Percentiles rank a stretch among this genome's conserved stretches.
Conservation (phyloP, 106 monocot genomes). For the Dendrobium huoshanense region DNA sequence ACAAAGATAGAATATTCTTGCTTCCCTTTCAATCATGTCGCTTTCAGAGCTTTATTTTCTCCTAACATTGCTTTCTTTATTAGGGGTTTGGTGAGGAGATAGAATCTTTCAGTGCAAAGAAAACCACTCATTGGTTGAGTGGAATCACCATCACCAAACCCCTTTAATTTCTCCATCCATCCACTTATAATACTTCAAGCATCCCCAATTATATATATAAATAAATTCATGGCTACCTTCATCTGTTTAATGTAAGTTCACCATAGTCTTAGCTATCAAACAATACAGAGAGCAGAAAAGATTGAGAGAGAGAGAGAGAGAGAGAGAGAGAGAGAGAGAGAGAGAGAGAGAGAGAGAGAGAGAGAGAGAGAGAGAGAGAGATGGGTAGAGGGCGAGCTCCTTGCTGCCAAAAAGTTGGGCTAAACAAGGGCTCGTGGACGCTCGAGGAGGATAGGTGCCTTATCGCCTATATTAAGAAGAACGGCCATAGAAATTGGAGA, state of each 20-base stretch:
- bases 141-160: not conserved
- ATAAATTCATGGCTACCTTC: not conserved
- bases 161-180: slow-evolving; percentile 1
- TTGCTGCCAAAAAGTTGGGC: slow-evolving; percentile 57
- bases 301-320: not conserved
- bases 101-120: not conserved
- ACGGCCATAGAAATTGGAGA: slow-evolving; percentile 69
- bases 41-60: no score
- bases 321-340: not conserved
- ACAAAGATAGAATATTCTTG: no score
- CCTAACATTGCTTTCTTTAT: not conserved
- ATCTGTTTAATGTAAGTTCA: not conserved
- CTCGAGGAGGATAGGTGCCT: slow-evolving; percentile 68
- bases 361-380: not conserved
- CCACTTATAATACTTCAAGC: no score
- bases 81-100: not conserved
- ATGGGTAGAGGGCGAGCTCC: slow-evolving; percentile 41
- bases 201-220: not conserved
- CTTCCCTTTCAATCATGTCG: no score
- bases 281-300: not conserved
- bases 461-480: slow-evolving; percentile 48
- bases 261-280: not conserved
- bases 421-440: slow-evolving; percentile 80
- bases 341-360: not conserved
- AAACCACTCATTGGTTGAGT: not conserved